phyloP scores from a whole-genome alignment of 768 basidiomycete species.

The Suillus sp. region DNA sequence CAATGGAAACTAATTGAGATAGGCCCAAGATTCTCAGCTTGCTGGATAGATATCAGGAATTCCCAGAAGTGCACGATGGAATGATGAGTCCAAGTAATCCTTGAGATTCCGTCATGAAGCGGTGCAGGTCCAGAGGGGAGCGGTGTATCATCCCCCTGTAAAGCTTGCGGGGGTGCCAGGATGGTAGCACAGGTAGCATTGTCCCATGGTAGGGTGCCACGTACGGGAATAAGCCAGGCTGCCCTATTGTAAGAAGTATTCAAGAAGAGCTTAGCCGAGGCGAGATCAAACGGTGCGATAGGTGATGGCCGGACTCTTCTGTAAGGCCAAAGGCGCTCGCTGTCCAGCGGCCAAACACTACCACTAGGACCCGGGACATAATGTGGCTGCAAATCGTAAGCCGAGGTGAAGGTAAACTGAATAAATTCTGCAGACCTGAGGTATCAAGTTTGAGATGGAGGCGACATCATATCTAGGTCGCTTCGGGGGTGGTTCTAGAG shows the following conservation, averaged over 20 bases:
- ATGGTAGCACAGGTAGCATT: conserved; percentile 45
- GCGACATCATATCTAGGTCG: conserved; percentile 37
- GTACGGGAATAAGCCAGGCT: conserved; percentile 61
- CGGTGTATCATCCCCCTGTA: conserved; percentile 21
- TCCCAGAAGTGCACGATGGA: conserved; percentile 51
- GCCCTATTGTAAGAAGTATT: conserved; percentile 40
- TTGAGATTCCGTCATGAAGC: conserved; percentile 18
- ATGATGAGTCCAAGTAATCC: conserved; percentile 49
- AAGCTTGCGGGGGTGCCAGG: conserved; percentile 31
- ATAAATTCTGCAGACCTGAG: conserved; percentile 42
- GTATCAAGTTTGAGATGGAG: conserved; percentile 42
- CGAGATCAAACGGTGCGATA: conserved; percentile 38
- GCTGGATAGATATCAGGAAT: conserved; percentile 46
- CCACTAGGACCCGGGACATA: conserved; percentile 23
- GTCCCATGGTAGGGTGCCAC: conserved; percentile 53
- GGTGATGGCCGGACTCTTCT: conserved; percentile 38
- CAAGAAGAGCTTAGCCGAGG: conserved; percentile 32
- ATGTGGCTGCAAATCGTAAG: conserved; percentile 28
- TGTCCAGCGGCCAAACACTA: conserved; percentile 21
- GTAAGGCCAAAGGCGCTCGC: conserved; percentile 34
- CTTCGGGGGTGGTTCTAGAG: conserved; percentile 28
- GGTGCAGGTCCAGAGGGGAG: conserved; percentile 20
- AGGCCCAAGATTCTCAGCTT: conserved; percentile 41
- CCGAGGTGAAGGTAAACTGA: conserved; percentile 2
- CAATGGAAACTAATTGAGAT: conserved; percentile 53